These are phyloP conservation scores for Monilinia polystroma DNA, from an alignment of 2,329 filamentous ascomycete genomes.

Conservation along the genomic window DNA sequence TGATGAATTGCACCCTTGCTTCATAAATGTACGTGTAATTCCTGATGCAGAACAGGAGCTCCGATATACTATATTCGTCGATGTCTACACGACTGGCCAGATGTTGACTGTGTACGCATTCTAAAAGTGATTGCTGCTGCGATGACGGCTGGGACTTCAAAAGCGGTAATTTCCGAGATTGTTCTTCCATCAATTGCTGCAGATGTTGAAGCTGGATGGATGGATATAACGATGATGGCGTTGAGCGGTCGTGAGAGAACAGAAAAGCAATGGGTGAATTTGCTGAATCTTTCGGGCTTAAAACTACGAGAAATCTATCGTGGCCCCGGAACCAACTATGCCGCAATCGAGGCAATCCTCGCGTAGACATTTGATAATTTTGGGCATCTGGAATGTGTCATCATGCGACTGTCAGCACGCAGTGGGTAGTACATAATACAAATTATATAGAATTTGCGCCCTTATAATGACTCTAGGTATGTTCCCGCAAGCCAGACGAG, in stretches of 20 bases:
- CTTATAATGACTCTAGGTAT: constrained; percentile 43
- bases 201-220: constrained; percentile 38
- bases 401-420: neutral
- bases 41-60: constrained; percentile 20
- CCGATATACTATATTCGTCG: constrained; percentile 43
- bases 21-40: neutral
- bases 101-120: constrained; percentile 34
- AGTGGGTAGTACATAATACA: neutral
- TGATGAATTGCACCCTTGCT: neutral
- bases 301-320: constrained; percentile 16
- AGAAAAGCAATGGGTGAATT: constrained; percentile 19
- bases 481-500: constrained; percentile 59
- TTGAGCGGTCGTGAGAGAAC: constrained; percentile 42
- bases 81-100: constrained; percentile 45
- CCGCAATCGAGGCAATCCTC: constrained; percentile 16
- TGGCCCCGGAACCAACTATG: constrained; percentile 19
- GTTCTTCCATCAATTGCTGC: constrained; percentile 43
- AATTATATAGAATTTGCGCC: neutral
- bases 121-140: constrained; percentile 20
- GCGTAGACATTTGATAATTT: neutral
- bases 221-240: constrained; percentile 45
- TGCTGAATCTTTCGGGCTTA: constrained; percentile 16
- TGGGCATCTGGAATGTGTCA: neutral
- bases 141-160: constrained; percentile 1
- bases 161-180: constrained; percentile 47